Evolutionary conservation across 176 grass and related monocot species (phyloP), one percentile per base, ranked within the genome.

Genomic region (Ensete ventricosum): DNA sequence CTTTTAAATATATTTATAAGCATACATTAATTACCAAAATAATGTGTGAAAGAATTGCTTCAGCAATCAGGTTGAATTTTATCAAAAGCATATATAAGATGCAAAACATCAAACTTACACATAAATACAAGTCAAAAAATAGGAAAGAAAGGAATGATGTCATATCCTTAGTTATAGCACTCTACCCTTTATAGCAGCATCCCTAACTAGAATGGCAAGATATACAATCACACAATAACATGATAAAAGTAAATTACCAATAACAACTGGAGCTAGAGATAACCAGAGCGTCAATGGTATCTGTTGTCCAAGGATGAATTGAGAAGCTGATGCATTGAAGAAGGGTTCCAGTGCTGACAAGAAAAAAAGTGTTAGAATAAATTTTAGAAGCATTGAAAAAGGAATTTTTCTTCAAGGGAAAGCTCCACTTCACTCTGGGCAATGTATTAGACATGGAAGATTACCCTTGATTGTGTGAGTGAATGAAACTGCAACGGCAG

Each of bases 301-400:
- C 80, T 83, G 87, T 59, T 99, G 95, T 50, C 95, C 95, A 79
- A 99, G 95, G 82, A 99, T 69, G 86, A 99, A 99, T 80, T 99
- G 95, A 62, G 95, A 94, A 84, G 95, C 95, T 17, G 95, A 86
- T 24, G 95, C 95, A 82, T 94, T 99, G 82, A 99, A 99, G 82
- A 99, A 99, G 22, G 95, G 95, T 80, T 99, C 95, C 86, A 99
- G 75, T 87, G 95, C 95, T 99, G 82, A 34, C 80, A 79, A 52
- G 71, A 50, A 70, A 76, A 75, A 71, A 1, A 24, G 75, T 16
- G 82, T 58, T 65, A 62, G 79, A 34, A 54, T 19, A 12, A 54
- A 52, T 26, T 75, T 83, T 48, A 87, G 60, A 10, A 64, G 50
- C 29, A 83, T 43, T 58, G 16, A 82, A 67, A 67, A 60, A 73